These are phyloP conservation scores for Alternaria consortialis DNA, from an alignment of 2,329 filamentous ascomycete species.

Conservation along the genomic window DNA sequence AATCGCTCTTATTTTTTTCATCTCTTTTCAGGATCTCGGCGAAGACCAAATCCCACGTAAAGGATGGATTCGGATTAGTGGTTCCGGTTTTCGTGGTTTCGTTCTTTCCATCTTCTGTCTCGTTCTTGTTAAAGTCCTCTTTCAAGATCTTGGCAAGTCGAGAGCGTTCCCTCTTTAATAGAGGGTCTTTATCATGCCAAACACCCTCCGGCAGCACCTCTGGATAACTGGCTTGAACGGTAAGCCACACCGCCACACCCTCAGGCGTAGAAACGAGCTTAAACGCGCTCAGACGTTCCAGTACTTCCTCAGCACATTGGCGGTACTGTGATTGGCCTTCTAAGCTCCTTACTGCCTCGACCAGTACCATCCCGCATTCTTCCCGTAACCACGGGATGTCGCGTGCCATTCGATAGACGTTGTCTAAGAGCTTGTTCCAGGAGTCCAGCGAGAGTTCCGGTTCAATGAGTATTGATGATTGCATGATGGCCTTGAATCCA, in stretches of 20 bases:
- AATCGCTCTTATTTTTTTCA: slow-evolving; percentile 32
- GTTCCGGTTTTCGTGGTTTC: slow-evolving; percentile 70
- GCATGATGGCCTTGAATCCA: slow-evolving; percentile 84
- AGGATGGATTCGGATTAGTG: slow-evolving; percentile 83
- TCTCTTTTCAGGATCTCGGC: slow-evolving; percentile 44
- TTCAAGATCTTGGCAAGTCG: slow-evolving; percentile 80
- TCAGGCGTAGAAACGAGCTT: slow-evolving; percentile 83
- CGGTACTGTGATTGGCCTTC: slow-evolving; percentile 56
- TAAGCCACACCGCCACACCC: slow-evolving; percentile 88
- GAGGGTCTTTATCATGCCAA: slow-evolving; percentile 77
- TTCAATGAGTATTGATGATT: slow-evolving; percentile 75
- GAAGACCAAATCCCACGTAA: slow-evolving; percentile 87
- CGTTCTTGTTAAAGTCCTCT: slow-evolving; percentile 69
- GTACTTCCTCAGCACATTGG: slow-evolving; percentile 67
- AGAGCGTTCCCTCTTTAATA: slow-evolving; percentile 72
- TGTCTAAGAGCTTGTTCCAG: slow-evolving; percentile 74
- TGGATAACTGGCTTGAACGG: slow-evolving; percentile 69
- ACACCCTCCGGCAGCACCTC: slow-evolving; percentile 72
- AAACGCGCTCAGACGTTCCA: slow-evolving; percentile 69
- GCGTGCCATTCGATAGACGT: slow-evolving; percentile 76
- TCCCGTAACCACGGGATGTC: slow-evolving; percentile 90
- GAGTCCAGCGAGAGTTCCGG: slow-evolving; percentile 61
- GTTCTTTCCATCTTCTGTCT: slow-evolving; percentile 54
- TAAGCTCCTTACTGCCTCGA: slow-evolving; percentile 72
- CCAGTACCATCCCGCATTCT: slow-evolving; percentile 84